These are phyloP conservation scores for Taiwanofungus camphoratus DNA, from an alignment of 1,284 basidiomycete genomes.

Conservation along the genomic window DNA sequence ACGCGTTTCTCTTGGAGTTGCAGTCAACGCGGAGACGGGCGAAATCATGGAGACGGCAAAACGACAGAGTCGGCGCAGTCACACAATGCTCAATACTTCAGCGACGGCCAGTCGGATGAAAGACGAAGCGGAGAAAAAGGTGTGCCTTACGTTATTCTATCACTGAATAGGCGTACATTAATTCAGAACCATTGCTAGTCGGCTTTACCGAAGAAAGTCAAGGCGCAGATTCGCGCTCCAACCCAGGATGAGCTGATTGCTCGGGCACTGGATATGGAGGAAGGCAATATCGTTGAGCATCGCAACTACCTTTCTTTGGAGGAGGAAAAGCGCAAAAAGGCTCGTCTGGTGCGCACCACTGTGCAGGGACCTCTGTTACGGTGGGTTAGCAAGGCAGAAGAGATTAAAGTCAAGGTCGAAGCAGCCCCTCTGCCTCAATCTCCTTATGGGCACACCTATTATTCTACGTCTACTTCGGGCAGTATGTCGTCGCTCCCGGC, in stretches of 20 bases:
- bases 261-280: constrained; percentile 79
- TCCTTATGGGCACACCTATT: constrained; percentile 3
- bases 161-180: neutral
- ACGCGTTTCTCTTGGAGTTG: constrained; percentile 49
- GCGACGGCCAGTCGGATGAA: constrained; percentile 56
- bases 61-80: constrained; percentile 57
- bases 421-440: constrained; percentile 24
- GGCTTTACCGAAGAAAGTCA: constrained; percentile 53
- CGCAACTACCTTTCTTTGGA: constrained; percentile 72
- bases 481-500: neutral
- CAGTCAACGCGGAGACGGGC: constrained; percentile 52
- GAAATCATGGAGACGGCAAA: constrained; percentile 43
- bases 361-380: constrained; percentile 70
- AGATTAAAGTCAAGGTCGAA: constrained; percentile 35
- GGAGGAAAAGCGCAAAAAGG: constrained; percentile 73
- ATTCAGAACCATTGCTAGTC: constrained; percentile 34
- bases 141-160: constrained; percentile 19
- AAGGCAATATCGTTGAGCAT: constrained; percentile 77
- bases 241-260: constrained; percentile 81
- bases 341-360: constrained; percentile 52
- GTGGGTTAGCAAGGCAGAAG: constrained; percentile 66
- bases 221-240: constrained; percentile 41
- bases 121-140: constrained; percentile 59
- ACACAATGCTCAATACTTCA: constrained; percentile 62
- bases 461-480: neutral